Evolutionary conservation across 148 eudicot genomes (phyloP).

Genomic region (Chenopodium formosanum): DNA sequence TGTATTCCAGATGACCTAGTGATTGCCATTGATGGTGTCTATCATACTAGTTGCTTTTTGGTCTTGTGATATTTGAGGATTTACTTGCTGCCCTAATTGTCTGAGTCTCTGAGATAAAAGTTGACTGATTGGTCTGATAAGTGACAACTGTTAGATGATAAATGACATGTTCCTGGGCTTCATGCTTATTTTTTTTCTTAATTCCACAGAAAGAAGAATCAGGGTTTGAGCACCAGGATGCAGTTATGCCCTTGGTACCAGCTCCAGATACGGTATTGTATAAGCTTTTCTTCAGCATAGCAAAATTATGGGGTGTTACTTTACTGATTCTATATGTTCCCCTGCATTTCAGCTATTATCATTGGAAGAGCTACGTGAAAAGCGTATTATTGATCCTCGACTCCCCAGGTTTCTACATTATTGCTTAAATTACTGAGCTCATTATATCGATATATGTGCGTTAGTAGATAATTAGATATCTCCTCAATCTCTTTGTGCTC

Average conservation of each 20-base stretch:
- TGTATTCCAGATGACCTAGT: not conserved
- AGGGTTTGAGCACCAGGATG: slow-evolving; percentile 88
- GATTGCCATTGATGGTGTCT: not conserved
- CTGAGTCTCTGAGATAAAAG: not conserved
- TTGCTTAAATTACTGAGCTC: not conserved
- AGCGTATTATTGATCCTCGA: slow-evolving; percentile 83
- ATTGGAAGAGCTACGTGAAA: slow-evolving; percentile 80
- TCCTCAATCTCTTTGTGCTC: not conserved
- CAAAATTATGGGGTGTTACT: not conserved
- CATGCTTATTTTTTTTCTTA: slow-evolving; percentile 10
- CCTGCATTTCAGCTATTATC: slow-evolving; percentile 60
- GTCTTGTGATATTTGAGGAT: not conserved
- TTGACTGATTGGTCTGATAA: not conserved
- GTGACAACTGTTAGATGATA: not conserved
- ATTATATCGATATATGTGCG: not conserved
- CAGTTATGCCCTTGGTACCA: slow-evolving; percentile 74
- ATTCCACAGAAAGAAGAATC: slow-evolving; percentile 72
- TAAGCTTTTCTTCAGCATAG: slow-evolving; percentile 16
- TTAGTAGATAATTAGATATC: not conserved
- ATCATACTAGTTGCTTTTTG: not conserved
- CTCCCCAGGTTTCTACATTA: slow-evolving; percentile 64
- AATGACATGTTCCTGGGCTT: not conserved
- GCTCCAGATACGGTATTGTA: slow-evolving; percentile 68
- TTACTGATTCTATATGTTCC: slow-evolving; percentile 5
- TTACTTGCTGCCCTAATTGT: not conserved